Evolutionary conservation across 495 filamentous ascomycete genomes (phyloP), one percentile per base, ranked within the genome.

Genomic region (Recurvomyces mirabilis): DNA sequence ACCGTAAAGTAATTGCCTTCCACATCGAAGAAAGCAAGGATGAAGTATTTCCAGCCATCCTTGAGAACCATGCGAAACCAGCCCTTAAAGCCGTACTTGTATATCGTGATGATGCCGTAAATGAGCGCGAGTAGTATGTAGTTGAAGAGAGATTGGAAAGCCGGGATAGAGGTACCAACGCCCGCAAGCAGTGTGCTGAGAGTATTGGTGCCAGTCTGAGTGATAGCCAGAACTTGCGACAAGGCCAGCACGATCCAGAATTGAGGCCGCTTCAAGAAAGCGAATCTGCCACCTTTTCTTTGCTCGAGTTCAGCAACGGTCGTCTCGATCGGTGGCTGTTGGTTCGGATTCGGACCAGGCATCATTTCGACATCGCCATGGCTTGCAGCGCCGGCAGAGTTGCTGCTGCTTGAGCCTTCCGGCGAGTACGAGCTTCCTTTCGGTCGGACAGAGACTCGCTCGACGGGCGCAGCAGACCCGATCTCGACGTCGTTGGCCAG

Each of bases 1-100:
- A 98, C 91, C 50, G 83, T 81, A 63, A 96, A 95, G 70, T 94
- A 98, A 65, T 98, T 98, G 32, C 91, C 91, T 66, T 94, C 75
- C 35, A 96, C 91, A 56, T 98, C 91, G 31, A 87, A 73, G 67
- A 95, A 94, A 22, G 80, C 75, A 29, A 98, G 74, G 56, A 96
- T 84, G 55, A 93, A 73, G 60, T 95, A 98, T 65, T 86, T 86
- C 91, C 91, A 96, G 28, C 88, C 83, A 59, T 87, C 77, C 43
- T 68, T 71, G 33, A 65, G 60, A 15, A 87, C 50, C 38, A 94
- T 56, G 30, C 63, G 57, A 42, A 70, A 54, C 70, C 80, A 93
- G 53, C 73, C 72, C 56, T 78, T 81, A 55, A 74, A 66, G 21
- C 91, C 91, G 60, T 89, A 86, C 34, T 69, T 70, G 68, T 93